Evolutionary conservation across 2,329 filamentous ascomycete genomes (phyloP).

Genomic region (Ophiostoma himal-ulmi): DNA sequence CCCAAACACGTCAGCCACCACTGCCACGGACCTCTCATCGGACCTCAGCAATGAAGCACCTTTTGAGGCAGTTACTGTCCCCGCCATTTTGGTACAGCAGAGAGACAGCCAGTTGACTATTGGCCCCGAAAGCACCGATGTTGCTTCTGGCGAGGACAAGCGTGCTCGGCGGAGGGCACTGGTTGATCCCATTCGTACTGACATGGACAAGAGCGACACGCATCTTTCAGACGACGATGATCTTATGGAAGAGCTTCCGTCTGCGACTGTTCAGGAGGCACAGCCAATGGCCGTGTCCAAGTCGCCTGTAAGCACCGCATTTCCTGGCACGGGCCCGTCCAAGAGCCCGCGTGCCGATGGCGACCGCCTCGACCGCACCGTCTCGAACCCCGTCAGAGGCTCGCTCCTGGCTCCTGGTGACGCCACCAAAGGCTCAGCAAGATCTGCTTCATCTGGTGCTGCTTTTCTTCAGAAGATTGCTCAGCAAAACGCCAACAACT

Average conservation of each 20-base stretch:
- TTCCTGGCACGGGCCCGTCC: constrained; percentile 36
- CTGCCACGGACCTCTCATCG: background rate
- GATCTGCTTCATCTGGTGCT: constrained; percentile 53
- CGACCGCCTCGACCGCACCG: constrained; percentile 36
- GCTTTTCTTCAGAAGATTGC: constrained; percentile 50
- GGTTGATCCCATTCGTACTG: constrained; percentile 52
- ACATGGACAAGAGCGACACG: constrained; percentile 53
- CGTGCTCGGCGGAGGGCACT: constrained; percentile 34
- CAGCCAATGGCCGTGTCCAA: constrained; percentile 72
- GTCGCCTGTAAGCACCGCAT: constrained; percentile 69
- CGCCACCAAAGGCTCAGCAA: constrained; percentile 41
- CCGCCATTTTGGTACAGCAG: constrained; percentile 11
- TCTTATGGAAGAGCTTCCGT: constrained; percentile 78
- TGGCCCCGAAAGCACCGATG: constrained; percentile 25
- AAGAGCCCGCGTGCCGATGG: constrained; percentile 23
- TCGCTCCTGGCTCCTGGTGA: constrained; percentile 44
- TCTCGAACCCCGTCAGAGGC: constrained; percentile 45
- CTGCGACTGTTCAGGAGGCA: constrained; percentile 76
- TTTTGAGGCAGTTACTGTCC: background rate
- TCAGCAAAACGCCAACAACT: constrained; percentile 45
- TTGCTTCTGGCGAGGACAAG: constrained; percentile 30
- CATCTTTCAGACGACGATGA: constrained; percentile 66
- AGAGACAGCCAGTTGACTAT: constrained; percentile 19
- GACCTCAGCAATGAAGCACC: constrained; percentile 4
- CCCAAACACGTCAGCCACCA: background rate